Conservation (phyloP, 208 protist genomes). For the Leishmania tarentolae region DNA sequence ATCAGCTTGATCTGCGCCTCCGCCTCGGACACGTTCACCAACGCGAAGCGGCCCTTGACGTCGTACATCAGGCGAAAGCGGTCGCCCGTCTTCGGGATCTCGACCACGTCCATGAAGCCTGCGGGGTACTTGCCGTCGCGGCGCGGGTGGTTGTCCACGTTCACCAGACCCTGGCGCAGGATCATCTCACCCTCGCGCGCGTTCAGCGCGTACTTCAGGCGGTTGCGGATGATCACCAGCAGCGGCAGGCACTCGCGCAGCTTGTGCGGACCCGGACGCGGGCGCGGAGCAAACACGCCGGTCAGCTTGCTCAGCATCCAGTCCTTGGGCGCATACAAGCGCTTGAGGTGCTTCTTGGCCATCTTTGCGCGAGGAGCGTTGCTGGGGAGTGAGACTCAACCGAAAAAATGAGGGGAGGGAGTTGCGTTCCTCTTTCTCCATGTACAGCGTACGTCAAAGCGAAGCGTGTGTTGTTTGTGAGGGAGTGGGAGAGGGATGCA, state of each 20-base stretch:
- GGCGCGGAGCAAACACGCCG: slow-evolving; percentile 97
- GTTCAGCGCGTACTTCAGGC: slow-evolving; percentile 98
- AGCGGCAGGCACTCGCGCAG: slow-evolving; percentile 87
- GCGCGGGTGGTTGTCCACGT: slow-evolving; percentile 97
- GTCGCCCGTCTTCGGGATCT: slow-evolving; percentile 98
- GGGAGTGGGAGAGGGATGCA: neutral
- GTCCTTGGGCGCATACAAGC: slow-evolving; percentile 98
- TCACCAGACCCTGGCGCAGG: slow-evolving; percentile 95
- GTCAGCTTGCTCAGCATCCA: slow-evolving; percentile 99
- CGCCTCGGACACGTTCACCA: slow-evolving; percentile 95
- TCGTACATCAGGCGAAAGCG: slow-evolving; percentile 99
- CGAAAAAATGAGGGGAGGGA: neutral
- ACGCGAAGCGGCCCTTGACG: slow-evolving; percentile 98
- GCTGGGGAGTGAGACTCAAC: neutral
- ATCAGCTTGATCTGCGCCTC: slow-evolving; percentile 98
- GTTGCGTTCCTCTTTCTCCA: neutral
- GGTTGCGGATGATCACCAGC: slow-evolving; percentile 89
- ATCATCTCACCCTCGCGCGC: slow-evolving; percentile 97
- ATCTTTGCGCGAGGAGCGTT: slow-evolving; percentile 39
- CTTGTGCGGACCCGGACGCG: slow-evolving; percentile 98
- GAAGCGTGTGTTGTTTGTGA: neutral
- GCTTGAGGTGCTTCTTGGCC: slow-evolving; percentile 99
- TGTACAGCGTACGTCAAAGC: neutral
- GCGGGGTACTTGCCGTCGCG: slow-evolving; percentile 97
- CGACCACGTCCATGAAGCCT: slow-evolving; percentile 99